Evolutionary conservation across 768 basidiomycete species (phyloP).

Genomic region (Butyriboletus loyo): DNA sequence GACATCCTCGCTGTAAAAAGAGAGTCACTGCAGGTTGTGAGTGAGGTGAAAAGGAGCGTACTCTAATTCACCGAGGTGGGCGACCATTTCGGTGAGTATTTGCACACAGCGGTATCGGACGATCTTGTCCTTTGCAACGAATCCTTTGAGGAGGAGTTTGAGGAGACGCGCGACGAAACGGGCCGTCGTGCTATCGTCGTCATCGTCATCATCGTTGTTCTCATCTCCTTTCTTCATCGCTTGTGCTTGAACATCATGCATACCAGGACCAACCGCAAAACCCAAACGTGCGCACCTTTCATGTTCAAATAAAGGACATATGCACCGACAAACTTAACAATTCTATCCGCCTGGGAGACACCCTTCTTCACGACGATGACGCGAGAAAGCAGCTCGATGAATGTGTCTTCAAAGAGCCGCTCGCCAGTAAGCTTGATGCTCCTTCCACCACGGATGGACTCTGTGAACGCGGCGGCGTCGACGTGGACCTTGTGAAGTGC

Average conservation of each 20-base stretch:
- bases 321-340: constrained; percentile 77
- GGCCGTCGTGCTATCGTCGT: constrained; percentile 66
- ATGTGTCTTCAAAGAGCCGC: constrained; percentile 64
- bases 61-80: constrained; percentile 83
- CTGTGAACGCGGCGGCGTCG: constrained; percentile 54
- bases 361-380: constrained; percentile 81
- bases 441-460: constrained; percentile 47
- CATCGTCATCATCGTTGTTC: constrained; percentile 44
- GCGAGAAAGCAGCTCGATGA: constrained; percentile 57
- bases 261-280: not conserved
- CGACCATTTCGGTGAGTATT: constrained; percentile 75
- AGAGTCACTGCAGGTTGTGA: not conserved
- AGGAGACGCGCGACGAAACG: constrained; percentile 68
- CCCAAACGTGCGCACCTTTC: constrained; percentile 50
- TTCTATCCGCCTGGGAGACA: constrained; percentile 64
- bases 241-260: constrained; percentile 27
- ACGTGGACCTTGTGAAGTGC: constrained; percentile 76
- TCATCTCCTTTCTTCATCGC: constrained; percentile 35
- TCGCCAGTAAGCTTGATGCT: constrained; percentile 68
- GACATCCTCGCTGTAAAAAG: constrained; percentile 61
- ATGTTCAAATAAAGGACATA: constrained; percentile 76
- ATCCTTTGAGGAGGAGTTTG: constrained; percentile 72
- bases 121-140: constrained; percentile 82
- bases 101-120: constrained; percentile 80
- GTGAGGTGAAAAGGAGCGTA: constrained; percentile 35